These are phyloP conservation scores for Lactifluus echinatus DNA, from an alignment of 768 basidiomycete species.

Conservation along the genomic window DNA sequence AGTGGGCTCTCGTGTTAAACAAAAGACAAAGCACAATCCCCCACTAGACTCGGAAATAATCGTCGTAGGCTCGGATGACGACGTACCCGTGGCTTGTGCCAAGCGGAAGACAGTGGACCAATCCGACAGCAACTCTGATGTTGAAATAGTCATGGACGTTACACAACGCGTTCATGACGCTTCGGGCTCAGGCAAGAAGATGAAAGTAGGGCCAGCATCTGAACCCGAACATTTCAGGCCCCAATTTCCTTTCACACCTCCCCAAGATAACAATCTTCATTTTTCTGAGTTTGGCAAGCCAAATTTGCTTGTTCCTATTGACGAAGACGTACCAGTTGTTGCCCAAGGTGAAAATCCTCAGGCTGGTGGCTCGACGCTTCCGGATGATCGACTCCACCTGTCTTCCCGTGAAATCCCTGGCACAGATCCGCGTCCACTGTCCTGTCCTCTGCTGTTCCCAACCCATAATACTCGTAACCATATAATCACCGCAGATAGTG, in stretches of 20 bases:
- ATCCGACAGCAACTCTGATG: conserved; percentile 15
- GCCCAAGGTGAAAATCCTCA: not conserved
- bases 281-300: conserved; percentile 13
- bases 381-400: not conserved
- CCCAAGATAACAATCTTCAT: not conserved
- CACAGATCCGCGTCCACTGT: not conserved
- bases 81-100: conserved; percentile 2
- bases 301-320: not conserved
- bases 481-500: not conserved
- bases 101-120: conserved; percentile 13
- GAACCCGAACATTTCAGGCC: not conserved
- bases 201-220: not conserved
- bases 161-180: not conserved
- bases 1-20: conserved; percentile 2
- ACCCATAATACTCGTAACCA: too few relatives aligned
- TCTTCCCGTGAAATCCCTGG: not conserved
- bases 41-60: conserved; percentile 23
- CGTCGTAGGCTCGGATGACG: conserved; percentile 28
- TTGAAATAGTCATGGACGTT: conserved; percentile 17
- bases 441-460: not conserved
- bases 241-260: not conserved
- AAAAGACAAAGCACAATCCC: not conserved
- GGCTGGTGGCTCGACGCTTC: not conserved
- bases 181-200: conserved; percentile 2
- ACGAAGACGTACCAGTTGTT: not conserved